Evolutionary conservation across 176 grass and related monocot species (phyloP).

Genomic region (Aechmea fasciata): DNA sequence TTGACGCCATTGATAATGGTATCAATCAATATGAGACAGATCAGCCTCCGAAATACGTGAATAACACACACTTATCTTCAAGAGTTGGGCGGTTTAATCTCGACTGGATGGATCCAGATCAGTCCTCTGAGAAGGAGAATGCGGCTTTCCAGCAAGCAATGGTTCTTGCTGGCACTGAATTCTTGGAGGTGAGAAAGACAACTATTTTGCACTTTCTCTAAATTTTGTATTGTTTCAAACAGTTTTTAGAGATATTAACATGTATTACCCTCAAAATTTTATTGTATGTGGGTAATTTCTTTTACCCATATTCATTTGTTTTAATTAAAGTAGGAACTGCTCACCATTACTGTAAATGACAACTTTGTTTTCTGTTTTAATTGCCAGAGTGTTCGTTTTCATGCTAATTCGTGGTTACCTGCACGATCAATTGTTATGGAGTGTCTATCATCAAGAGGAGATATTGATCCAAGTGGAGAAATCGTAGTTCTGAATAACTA

Average conservation of each 20-base stretch:
- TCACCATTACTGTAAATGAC: neutral
- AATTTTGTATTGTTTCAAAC: neutral
- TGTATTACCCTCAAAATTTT: neutral
- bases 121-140: slow-evolving; percentile 91
- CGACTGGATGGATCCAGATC: slow-evolving; percentile 89
- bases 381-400: slow-evolving; percentile 61
- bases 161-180: slow-evolving; percentile 80
- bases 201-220: neutral
- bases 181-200: slow-evolving; percentile 51
- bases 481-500: slow-evolving; percentile 83
- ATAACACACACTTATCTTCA: slow-evolving; percentile 89
- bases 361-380: slow-evolving; percentile 8
- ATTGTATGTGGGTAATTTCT: neutral
- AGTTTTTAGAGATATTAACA: too few species aligned
- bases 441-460: slow-evolving; percentile 65
- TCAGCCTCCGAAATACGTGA: slow-evolving; percentile 86
- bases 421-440: slow-evolving; percentile 81
- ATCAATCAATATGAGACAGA: slow-evolving; percentile 95
- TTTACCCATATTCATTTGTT: neutral
- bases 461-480: slow-evolving; percentile 80
- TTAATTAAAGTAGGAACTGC: neutral
- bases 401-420: slow-evolving; percentile 89
- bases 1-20: slow-evolving; percentile 97
- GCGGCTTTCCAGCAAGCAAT: slow-evolving; percentile 78
- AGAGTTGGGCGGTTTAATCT: slow-evolving; percentile 71